Conservation (phyloP, 257 asterid genomes). For the Salvia hispanica region DNA sequence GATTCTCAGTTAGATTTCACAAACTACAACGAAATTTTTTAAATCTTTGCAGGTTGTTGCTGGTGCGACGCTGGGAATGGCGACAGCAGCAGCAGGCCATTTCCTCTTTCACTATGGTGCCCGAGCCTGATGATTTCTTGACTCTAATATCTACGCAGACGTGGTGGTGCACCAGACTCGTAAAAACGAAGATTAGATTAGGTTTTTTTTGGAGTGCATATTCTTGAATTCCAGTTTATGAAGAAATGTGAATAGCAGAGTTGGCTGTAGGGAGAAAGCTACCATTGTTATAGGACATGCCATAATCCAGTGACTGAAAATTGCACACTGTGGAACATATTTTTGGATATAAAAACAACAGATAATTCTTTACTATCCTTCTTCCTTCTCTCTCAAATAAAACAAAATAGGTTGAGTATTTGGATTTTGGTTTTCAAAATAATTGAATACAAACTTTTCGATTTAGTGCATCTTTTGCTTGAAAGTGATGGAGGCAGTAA, state of each 20-base stretch:
- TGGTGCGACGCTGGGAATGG: slow-evolving; percentile 70
- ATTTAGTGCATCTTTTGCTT: too few species aligned
- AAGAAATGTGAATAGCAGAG: slow-evolving; percentile 32
- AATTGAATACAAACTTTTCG: too few species aligned
- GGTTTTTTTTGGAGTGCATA: slow-evolving; percentile 18
- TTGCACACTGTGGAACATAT: slow-evolving; percentile 2
- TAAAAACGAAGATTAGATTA: slow-evolving; percentile 17
- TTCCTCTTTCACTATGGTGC: slow-evolving; percentile 38
- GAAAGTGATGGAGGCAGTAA: too few species aligned
- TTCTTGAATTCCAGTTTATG: slow-evolving; percentile 16
- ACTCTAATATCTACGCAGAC: background rate
- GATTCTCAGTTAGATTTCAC: too few species aligned
- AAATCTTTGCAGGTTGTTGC: slow-evolving; percentile 63
- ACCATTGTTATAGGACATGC: background rate
- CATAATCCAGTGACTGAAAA: slow-evolving; percentile 21
- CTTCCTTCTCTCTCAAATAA: too few species aligned
- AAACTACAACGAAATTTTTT: too few species aligned
- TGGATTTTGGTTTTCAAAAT: too few species aligned
- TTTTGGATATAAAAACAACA: slow-evolving; percentile 9
- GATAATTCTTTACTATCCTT: too few species aligned
- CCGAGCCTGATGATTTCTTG: slow-evolving; percentile 38
- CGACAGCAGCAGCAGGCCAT: slow-evolving; percentile 51
- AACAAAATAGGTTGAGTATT: too few species aligned
- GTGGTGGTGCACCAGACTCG: slow-evolving; percentile 7
- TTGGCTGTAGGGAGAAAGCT: slow-evolving; percentile 28